Base-by-base conservation (phyloP, 495 filamentous ascomycete species). In the Schizothecium vesticola region DNA sequence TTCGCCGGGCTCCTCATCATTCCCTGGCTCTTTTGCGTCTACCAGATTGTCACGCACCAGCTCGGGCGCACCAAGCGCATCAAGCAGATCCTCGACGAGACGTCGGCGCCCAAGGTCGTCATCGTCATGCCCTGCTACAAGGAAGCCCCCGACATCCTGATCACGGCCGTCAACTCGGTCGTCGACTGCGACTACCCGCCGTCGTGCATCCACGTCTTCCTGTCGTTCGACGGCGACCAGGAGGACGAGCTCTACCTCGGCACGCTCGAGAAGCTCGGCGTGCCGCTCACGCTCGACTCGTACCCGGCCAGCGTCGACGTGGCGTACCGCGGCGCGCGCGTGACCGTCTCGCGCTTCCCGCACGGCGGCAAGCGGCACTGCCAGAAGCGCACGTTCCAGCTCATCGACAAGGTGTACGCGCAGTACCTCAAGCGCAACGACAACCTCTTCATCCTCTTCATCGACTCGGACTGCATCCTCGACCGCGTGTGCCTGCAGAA, bases 91-190 rank as follows among this genome's bases (percentile, higher is more conserved):
- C 80, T 98, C 61, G 92, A 97, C 75, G 92, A 97, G 72, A 79
- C 83, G 0, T 91, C 89, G 9, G 94, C 95, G 2, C 95, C 95
- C 0, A 99, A 98, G 77, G 92, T 96, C 8, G 94, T 98, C 56
- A 92, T 98, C 65, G 90, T 98, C 57, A 97, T 99, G 93, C 95
- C 95, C 3, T 95, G 93, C 72, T 98, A 97, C 80, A 96, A 96
- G 76, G 95, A 99, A 77, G 88, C 91, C 9, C 91, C 94, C 3
- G 90, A 90, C 0, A 82, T 96, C n/a, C 80, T 98, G 68, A 82
- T 98, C 62, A 91, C 92, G 31, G 96, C 95, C 3, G 86, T 97
- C 62, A 89, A 97, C 77, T 97, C 94, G 0, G 90, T 97, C 13
- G 94, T 97, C 24, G 90, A 94, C 70, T 96, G 93, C 80, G 94